These are phyloP conservation scores for Cercospora zeae-maydis DNA, from an alignment of 2,329 filamentous ascomycete species.

Conservation along the genomic window DNA sequence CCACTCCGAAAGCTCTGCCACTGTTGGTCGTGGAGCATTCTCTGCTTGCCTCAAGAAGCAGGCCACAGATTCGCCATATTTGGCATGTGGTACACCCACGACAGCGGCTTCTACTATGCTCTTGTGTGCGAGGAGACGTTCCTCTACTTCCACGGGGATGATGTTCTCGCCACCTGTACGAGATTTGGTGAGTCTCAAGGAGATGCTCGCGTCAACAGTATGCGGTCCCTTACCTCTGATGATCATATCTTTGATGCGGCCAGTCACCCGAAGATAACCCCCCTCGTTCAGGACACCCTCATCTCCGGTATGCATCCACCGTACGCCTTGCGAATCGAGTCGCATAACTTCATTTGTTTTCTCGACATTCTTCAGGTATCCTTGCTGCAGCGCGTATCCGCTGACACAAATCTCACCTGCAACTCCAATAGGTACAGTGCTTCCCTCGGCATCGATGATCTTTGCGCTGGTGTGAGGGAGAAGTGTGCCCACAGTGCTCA, in stretches of 20 bases:
- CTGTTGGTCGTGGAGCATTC: constrained; percentile 8
- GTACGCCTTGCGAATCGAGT: no score
- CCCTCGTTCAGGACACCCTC: no score
- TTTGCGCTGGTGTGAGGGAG: not conserved
- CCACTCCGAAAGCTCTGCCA: constrained; percentile 16
- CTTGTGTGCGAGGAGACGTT: constrained; percentile 29
- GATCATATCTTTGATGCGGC: no score
- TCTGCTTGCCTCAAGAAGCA: constrained; percentile 36
- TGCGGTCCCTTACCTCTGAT: constrained; percentile 48
- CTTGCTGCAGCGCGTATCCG: no score
- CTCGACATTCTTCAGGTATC: no score
- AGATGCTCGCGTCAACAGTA: constrained; percentile 56
- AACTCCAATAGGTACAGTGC: no score
- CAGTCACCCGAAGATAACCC: no score
- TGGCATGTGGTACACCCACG: constrained; percentile 31
- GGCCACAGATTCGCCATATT: constrained; percentile 34
- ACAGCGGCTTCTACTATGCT: constrained; percentile 32
- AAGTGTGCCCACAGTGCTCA: not conserved
- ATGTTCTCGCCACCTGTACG: constrained; percentile 63
- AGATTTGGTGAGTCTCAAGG: constrained; percentile 36
- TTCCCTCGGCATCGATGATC: not conserved
- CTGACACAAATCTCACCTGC: no score
- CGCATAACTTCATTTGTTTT: no score
- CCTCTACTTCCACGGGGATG: constrained; percentile 40
- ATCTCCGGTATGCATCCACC: no score